Evolutionary conservation across 306 rosid genomes (phyloP), one percentile per base, ranked within the genome.

Genomic region (Cicer yamashitae): DNA sequence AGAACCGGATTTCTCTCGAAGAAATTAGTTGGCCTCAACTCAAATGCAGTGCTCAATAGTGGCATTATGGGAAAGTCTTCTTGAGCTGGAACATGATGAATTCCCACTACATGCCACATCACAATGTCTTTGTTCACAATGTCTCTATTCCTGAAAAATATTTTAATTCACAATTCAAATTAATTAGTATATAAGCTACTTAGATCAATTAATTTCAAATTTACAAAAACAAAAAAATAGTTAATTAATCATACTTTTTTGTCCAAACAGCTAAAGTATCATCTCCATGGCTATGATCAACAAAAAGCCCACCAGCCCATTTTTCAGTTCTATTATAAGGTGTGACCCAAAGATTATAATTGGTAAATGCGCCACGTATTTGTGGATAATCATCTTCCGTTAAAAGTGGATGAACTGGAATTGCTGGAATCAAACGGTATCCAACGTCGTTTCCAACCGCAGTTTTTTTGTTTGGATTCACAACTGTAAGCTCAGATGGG

Each of bases 11-110:
- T 89, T 65, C 86, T 84, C 54, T 91, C 89, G 17, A 91, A 91
- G 85, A 91, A 89, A 82, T 91, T 91, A 30, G 91, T 73, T 22
- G 93, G 96, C 15, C 87, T 83, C 30, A 91, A 74, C 75, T 91
- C 96, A 66, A 89, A 80, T 30, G 67, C 79, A 74, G 71, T 72
- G 66, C 77, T 88, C 50, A 91, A 45, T n/a, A 87, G 74, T 12
- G 93, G 91, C 96, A 91, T 85, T 66, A 86, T 69, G 0, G 96
- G 90, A 41, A 81, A 89, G 7, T 86, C 92, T 61, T 91, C 94
- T 12, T 87, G 94, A 9, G 77, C 52, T 10, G 93, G 96, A 18
- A 84, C 89, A 54, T 91, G 96, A 79, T 87, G 91, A 77, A 91
- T 79, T n/a, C 94, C 92, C 17, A 81, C 44, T 0, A 87, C 87